These are phyloP conservation scores for Marasmius tenuissimus DNA, from an alignment of 1,284 basidiomycete species.

Conservation along the genomic window DNA sequence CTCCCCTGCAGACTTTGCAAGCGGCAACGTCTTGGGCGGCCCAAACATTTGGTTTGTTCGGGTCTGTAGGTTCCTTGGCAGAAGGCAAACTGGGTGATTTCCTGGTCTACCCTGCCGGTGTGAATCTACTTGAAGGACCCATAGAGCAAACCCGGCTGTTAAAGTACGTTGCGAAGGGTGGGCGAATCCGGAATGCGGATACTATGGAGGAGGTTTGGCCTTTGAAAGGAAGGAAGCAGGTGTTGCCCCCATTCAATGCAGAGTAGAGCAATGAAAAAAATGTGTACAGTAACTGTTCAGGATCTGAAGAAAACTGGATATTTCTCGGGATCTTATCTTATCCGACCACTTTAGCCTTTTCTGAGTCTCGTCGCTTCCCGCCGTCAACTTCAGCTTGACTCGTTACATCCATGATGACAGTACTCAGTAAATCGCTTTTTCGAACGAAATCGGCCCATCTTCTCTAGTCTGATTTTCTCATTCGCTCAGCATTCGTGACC, in stretches of 20 bases:
- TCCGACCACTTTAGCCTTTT: no score
- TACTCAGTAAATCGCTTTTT: not conserved
- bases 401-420: not conserved
- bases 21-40: slow-evolving; percentile 70
- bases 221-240: slow-evolving; percentile 52
- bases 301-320: no score
- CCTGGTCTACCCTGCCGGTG: slow-evolving; percentile 57
- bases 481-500: slow-evolving; percentile 80
- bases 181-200: slow-evolving; percentile 64
- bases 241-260: slow-evolving; percentile 58
- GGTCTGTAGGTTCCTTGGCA: slow-evolving; percentile 60
- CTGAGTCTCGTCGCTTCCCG: no score
- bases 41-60: slow-evolving; percentile 60
- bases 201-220: slow-evolving; percentile 74
- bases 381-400: not conserved
- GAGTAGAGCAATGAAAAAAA: slow-evolving; percentile 26
- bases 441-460: not conserved
- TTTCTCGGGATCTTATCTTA: no score
- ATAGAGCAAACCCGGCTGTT: slow-evolving; percentile 52
- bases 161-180: slow-evolving; percentile 58
- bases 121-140: slow-evolving; percentile 56
- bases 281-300: no score
- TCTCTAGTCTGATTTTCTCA: not conserved
- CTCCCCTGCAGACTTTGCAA: slow-evolving; percentile 48
- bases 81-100: slow-evolving; percentile 70